phyloP scores from a whole-genome alignment of 23 red algal species.

The Chondrus crispus region DNA sequence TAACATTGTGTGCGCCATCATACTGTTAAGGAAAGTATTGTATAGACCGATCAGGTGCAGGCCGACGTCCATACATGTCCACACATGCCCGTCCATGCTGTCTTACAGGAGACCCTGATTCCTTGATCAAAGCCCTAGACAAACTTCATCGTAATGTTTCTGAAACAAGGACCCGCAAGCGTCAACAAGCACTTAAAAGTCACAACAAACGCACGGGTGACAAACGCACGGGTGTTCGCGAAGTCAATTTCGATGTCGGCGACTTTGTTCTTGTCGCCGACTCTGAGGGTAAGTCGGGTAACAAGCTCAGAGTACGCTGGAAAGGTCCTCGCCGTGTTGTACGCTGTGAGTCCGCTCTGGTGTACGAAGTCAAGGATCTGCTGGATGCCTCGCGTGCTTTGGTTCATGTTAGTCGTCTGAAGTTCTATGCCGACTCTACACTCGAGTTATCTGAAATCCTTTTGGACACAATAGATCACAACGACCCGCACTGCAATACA shows the following conservation, averaged over 20 bases:
- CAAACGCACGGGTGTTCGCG: neutral
- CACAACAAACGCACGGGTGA: neutral
- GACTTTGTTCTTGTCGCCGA: conserved; percentile 7
- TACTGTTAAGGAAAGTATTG: too few relatives aligned
- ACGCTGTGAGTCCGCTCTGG: neutral
- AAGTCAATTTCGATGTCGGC: neutral
- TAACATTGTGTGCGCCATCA: too few relatives aligned
- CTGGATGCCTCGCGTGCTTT: neutral
- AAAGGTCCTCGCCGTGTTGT: conserved; percentile 7
- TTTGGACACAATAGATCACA: conserved; percentile 3
- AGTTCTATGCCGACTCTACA: neutral
- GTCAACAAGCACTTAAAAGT: neutral
- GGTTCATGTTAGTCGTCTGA: neutral
- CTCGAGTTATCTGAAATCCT: neutral
- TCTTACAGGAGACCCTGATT: too few relatives aligned
- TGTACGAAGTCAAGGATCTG: neutral
- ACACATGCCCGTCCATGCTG: too few relatives aligned
- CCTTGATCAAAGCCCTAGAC: neutral
- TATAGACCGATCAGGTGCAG: too few relatives aligned
- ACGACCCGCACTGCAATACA: neutral
- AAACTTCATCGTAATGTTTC: neutral
- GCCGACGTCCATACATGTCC: too few relatives aligned
- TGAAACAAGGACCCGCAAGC: neutral
- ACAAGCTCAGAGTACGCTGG: neutral
- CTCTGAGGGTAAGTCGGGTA: neutral